A percentile compares a stretch with the other conserved stretches of the same genome.
Conservation (phyloP, 441 rosid genomes). For the Isatis lusitanica region DNA sequence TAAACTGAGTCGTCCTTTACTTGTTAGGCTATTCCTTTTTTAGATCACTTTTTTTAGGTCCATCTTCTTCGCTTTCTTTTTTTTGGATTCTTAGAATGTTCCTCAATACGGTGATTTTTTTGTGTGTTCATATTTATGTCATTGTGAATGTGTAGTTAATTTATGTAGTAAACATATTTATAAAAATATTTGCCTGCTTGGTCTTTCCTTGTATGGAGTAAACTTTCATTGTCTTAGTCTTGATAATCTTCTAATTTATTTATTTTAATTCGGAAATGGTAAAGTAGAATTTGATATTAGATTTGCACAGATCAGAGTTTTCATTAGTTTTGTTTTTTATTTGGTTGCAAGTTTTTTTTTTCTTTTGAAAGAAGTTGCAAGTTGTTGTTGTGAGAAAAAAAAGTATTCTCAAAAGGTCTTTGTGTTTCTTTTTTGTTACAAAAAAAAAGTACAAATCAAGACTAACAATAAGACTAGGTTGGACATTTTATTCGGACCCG, state of each 20-base stretch:
- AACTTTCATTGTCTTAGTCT: background rate
- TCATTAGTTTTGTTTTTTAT: too few species aligned
- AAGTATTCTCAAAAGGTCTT: background rate
- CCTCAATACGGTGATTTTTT: background rate
- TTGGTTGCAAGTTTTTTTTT: too few species aligned
- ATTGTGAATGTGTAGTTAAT: constrained; percentile 23
- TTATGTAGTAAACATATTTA: constrained; percentile 16
- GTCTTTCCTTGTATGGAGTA: background rate
- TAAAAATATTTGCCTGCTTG: background rate
- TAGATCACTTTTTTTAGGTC: constrained; percentile 9
- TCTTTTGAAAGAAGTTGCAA: too few species aligned
- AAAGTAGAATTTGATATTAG: background rate
- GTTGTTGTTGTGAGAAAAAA: background rate
- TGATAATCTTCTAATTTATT: background rate
- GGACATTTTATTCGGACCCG: too few species aligned
- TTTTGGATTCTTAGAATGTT: background rate
- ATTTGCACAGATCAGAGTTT: background rate
- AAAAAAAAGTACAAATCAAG: too few species aligned
- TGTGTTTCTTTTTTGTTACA: too few species aligned
- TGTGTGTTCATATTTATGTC: constrained; percentile 15
- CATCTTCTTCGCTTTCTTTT: background rate
- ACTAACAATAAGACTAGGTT: too few species aligned
- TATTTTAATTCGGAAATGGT: background rate
- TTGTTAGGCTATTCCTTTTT: constrained; percentile 13
- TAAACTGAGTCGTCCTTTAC: constrained; percentile 4